Evolutionary conservation across 1,139 yeast genomes (phyloP).

Genomic region (Protomyces arabidopsidicola): DNA sequence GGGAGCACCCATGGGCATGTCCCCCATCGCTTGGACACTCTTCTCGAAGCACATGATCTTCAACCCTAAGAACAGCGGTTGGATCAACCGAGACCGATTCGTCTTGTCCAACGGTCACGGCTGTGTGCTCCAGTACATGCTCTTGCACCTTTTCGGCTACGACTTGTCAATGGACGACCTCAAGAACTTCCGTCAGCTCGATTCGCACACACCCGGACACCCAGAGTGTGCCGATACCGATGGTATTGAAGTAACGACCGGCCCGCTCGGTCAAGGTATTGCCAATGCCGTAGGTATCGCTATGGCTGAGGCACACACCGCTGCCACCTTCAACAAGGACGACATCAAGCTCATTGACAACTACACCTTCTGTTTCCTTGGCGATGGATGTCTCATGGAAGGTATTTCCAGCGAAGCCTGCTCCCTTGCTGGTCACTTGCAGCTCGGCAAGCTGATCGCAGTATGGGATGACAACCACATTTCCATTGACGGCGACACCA

Average conservation of each 20-base stretch:
- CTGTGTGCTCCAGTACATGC: constrained; percentile 80
- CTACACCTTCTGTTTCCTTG: constrained; percentile 75
- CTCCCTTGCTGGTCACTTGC: constrained; percentile 93
- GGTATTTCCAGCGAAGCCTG: constrained; percentile 95
- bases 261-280: constrained; percentile 99
- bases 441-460: constrained; percentile 89
- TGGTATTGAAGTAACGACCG: constrained; percentile 97
- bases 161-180: constrained; percentile 78
- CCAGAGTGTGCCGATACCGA: constrained; percentile 76
- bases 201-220: constrained; percentile 95
- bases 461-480: constrained; percentile 97
- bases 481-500: constrained; percentile 93
- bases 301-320: constrained; percentile 85
- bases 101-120: constrained; percentile 97
- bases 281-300: constrained; percentile 97
- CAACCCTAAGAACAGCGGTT: constrained; percentile 84
- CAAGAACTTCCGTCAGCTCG: constrained; percentile 83
- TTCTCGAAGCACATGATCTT: constrained; percentile 72
- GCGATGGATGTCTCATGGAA: constrained; percentile 99
- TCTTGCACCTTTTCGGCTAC: constrained; percentile 83
- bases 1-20: constrained; percentile 96
- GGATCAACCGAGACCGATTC: constrained; percentile 95
- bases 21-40: constrained; percentile 74
- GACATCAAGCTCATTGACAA: constrained; percentile 65
- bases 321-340: constrained; percentile 92